Conservation (phyloP, 257 asterid species). For the Fraxinus cuspidata region DNA sequence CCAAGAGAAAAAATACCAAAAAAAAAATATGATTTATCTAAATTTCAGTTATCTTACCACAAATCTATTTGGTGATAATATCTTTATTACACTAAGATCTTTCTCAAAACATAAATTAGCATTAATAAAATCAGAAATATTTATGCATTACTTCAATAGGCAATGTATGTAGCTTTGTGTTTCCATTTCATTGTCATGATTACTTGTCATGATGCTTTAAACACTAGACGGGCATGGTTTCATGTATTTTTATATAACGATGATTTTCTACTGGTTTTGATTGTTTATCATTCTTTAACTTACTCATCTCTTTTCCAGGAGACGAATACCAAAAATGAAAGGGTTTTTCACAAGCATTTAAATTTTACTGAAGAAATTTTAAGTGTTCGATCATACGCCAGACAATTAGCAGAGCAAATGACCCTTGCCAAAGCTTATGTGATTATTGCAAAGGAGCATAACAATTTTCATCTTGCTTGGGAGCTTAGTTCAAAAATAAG, state of each 20-base stretch:
- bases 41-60: background rate
- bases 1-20: background rate
- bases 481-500: conserved; percentile 51
- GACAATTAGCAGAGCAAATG: conserved; percentile 59
- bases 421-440: conserved; percentile 55
- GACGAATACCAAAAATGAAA: conserved; percentile 30
- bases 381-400: conserved; percentile 47
- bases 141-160: background rate
- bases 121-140: background rate
- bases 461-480: conserved; percentile 59
- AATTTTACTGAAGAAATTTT: conserved; percentile 42
- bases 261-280: background rate
- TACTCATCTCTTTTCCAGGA: conserved; percentile 32
- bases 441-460: conserved; percentile 57
- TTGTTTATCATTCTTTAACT: background rate
- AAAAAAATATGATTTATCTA: background rate
- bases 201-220: background rate
- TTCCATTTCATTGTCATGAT: background rate
- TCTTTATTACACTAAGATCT: background rate
- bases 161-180: background rate
- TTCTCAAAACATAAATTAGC: background rate
- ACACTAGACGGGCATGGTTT: background rate
- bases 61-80: background rate
- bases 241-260: background rate
- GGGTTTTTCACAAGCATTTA: conserved; percentile 26